These are phyloP conservation scores for Stephania japonica DNA, from an alignment of 164 flowering plant genomes.

Conservation along the genomic window DNA sequence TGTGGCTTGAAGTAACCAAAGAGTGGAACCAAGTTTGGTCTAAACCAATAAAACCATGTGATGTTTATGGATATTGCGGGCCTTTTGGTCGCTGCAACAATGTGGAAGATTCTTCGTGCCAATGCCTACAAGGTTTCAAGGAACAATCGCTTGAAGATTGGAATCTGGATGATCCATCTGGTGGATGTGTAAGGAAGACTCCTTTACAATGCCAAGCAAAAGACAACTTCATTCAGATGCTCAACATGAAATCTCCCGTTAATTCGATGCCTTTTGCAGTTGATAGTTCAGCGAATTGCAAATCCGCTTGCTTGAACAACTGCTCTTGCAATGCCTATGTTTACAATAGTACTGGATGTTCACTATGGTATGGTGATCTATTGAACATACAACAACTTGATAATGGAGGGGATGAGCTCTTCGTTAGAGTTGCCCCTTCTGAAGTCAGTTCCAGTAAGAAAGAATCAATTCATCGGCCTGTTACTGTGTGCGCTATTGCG, in stretches of 20 bases:
- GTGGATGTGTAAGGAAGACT: slow-evolving; percentile 20
- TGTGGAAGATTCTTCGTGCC: slow-evolving; percentile 5
- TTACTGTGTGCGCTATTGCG: slow-evolving; percentile 18
- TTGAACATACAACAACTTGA: slow-evolving; percentile 13
- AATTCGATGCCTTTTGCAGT: neutral
- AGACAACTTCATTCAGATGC: slow-evolving; percentile 7
- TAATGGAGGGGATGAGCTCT: slow-evolving; percentile 6
- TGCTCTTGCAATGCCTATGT: slow-evolving; percentile 31
- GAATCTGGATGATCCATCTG: slow-evolving; percentile 17
- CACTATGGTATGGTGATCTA: slow-evolving; percentile 23
- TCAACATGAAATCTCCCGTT: slow-evolving; percentile 1
- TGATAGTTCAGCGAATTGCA: slow-evolving; percentile 13
- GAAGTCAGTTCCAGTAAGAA: slow-evolving; percentile 9
- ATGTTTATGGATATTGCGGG: slow-evolving; percentile 22
- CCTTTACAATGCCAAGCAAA: slow-evolving; percentile 15
- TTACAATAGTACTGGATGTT: slow-evolving; percentile 14
- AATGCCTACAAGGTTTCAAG: slow-evolving; percentile 23
- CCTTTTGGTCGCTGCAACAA: slow-evolving; percentile 24
- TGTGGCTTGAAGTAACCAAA: slow-evolving; percentile 8
- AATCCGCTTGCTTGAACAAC: slow-evolving; percentile 17
- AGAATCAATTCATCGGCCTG: slow-evolving; percentile 7
- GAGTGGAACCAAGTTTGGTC: slow-evolving; percentile 27
- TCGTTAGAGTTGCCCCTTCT: slow-evolving; percentile 17
- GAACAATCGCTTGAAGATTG: slow-evolving; percentile 12
- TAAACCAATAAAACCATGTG: slow-evolving; percentile 19